Evolutionary conservation across 1,284 basidiomycete genomes (phyloP).

Genomic region (Ceratobasidium sp.): DNA sequence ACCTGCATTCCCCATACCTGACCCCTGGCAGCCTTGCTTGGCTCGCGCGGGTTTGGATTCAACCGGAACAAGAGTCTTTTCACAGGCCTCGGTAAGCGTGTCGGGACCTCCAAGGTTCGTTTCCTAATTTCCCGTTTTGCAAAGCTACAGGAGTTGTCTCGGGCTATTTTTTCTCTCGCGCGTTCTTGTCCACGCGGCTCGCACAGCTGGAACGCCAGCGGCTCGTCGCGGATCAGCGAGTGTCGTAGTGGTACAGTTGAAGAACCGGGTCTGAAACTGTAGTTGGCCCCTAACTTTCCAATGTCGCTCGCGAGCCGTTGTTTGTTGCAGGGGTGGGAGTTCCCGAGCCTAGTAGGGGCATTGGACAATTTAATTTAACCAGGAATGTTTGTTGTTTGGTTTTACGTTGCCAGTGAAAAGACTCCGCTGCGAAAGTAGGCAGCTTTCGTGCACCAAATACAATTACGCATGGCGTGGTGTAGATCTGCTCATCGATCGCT

Average conservation of each 20-base stretch:
- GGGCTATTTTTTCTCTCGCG: conserved; percentile 41
- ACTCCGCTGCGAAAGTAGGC: neutral
- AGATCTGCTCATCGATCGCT: conserved; percentile 30
- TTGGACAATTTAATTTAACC: neutral
- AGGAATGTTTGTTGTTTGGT: neutral
- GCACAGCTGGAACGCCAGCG: conserved; percentile 37
- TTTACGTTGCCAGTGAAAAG: neutral
- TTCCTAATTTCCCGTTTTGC: conserved; percentile 3
- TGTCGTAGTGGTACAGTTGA: neutral
- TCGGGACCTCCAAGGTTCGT: neutral
- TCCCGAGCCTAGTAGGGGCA: neutral
- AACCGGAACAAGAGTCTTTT: conserved; percentile 39
- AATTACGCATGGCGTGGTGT: neutral
- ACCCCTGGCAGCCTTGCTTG: conserved; percentile 18
- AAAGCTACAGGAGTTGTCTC: conserved; percentile 35
- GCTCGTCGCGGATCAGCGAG: conserved; percentile 27
- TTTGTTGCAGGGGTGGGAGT: neutral
- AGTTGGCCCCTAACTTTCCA: conserved; percentile 7
- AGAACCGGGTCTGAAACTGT: conserved; percentile 12
- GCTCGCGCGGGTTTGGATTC: conserved; percentile 35
- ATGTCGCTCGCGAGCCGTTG: neutral
- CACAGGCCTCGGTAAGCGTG: conserved; percentile 36
- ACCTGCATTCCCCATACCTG: neutral
- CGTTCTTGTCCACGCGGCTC: conserved; percentile 39
- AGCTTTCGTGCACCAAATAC: neutral